These are phyloP conservation scores for Holtermannia corniformis DNA, from an alignment of 768 basidiomycete genomes.

Conservation along the genomic window DNA sequence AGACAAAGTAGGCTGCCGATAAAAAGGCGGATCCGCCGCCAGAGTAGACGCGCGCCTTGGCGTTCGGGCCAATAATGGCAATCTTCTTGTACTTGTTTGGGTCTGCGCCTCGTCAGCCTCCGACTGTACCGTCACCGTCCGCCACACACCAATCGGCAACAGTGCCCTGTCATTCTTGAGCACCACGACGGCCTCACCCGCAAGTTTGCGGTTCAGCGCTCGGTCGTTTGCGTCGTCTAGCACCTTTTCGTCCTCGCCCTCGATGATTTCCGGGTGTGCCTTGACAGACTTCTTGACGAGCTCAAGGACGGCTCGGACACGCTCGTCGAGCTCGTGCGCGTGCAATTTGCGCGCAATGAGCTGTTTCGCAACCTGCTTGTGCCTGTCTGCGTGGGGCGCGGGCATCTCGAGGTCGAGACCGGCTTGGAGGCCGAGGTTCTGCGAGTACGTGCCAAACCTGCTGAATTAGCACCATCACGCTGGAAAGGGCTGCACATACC, in stretches of 20 bases:
- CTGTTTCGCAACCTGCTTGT: conserved; percentile 43
- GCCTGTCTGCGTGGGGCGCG: conserved; percentile 7
- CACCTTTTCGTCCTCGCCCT: neutral
- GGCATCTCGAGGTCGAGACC: conserved; percentile 57
- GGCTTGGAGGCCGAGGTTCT: conserved; percentile 58
- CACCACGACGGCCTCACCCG: conserved; percentile 57
- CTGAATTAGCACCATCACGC: too few relatives aligned
- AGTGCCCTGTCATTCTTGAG: conserved; percentile 54
- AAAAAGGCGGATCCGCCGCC: conserved; percentile 68
- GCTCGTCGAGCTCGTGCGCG: conserved; percentile 54
- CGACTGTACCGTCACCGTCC: too few relatives aligned
- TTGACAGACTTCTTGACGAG: conserved; percentile 47
- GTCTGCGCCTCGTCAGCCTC: neutral
- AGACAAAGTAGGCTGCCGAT: conserved; percentile 58
- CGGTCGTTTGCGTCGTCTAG: conserved; percentile 11
- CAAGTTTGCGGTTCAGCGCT: conserved; percentile 53
- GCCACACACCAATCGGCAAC: conserved; percentile 56
- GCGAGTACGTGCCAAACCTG: conserved; percentile 60
- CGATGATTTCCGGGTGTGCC: conserved; percentile 44
- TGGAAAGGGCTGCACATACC: too few relatives aligned
- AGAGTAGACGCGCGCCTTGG: conserved; percentile 34
- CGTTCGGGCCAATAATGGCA: conserved; percentile 56
- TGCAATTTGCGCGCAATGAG: conserved; percentile 53
- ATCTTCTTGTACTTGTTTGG: conserved; percentile 45
- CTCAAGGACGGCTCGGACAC: conserved; percentile 53